Evolutionary conservation across 257 asterid species (phyloP), one percentile per base, ranked within the genome.

Genomic region (Forsythia viridissima): DNA sequence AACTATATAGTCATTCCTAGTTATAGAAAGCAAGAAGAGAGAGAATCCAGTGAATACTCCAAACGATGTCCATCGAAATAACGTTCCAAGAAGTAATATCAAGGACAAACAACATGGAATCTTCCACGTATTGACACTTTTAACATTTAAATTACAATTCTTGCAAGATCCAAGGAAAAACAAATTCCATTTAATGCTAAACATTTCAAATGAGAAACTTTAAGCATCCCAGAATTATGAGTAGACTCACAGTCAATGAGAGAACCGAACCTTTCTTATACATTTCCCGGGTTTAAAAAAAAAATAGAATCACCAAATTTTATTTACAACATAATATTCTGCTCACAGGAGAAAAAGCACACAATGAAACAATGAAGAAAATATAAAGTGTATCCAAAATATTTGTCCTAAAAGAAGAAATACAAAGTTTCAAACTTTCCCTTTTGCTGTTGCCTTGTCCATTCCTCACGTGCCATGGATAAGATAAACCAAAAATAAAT

Each of bases 51-150:
- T 70, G 8, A 30, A 30, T 30, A 30, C 1, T 30, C 34, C 34
- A 30, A 30, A 30, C 85, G 71, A 79, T 37, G 67, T 69, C 82
- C n/a, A 8, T 6, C 51, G 51, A 43, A 76, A 79, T 42, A 63
- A 86, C 75, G 77, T 6, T 79, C 79, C 74, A 42, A 43, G 51
- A 43, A 0, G 51, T 43, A 43, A 43, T 43, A 43, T 43, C 51
- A 43, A 36, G 57, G 42, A 80, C 85, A 82, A 80, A 48, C 68
- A 73, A 79, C 77, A 79, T 36, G 55, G 80, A 75, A 76, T 81
- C 74, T 76, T 75, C 39, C 0, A 63, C 39, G 24, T 63, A 8
- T 3, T 3, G 16, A 63, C 37, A 30, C 9, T 63, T 21, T 24
- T 21, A 21, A 21, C 6, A 8, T 63, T 63, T 24, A 6, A 24